Base-by-base conservation (phyloP, 768 basidiomycete genomes). In the Leccinum subgranulosum region DNA sequence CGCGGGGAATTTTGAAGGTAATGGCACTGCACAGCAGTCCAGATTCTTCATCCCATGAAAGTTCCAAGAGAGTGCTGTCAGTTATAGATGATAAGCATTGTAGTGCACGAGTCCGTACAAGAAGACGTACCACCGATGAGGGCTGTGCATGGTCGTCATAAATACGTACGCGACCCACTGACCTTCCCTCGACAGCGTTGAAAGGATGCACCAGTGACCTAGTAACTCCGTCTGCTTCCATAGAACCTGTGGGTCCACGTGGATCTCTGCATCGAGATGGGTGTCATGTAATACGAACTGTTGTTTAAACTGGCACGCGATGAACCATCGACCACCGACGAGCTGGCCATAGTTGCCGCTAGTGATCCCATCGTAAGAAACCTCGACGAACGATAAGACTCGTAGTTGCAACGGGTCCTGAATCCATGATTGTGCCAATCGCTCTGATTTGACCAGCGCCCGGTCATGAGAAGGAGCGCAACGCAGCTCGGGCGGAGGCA, bases 281-380 rank as follows among this genome's bases (percentile, higher is more conserved):
- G 23, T 51, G 31, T 58, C 56, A 10, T 54, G 58, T 28, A 58
- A 19, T 3, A 51, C 56, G 11, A 60, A 27, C 14, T 57, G 49
- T 14, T 21, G 41, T 0, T 17, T 4, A 4, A 6, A 28, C 39
- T 58, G 52, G 7, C 52, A 50, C 21, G 51, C 34, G 6, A 51
- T 4, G 4, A 60, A 23, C 56, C 59, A 60, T 21, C 52, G 36
- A 11, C 56, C 59, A 31, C 43, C 56, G 2, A 54, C 10, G 3
- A 60, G 48, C 4, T 33, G 33, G 33, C 33, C 33, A 2, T 33
- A 9, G 2, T 21, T n/a, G 33, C 33, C 33, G 4, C 33, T 33
- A 33, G 31, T 10, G 1, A 1, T 1, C 14, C 34, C 33, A 8
- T 59, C 11, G 10, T 51, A 39, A 14, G 41, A 39, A 25, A 60